These are phyloP conservation scores for Alisma plantagoaquatica DNA, from an alignment of 106 monocot genomes.

Conservation along the genomic window DNA sequence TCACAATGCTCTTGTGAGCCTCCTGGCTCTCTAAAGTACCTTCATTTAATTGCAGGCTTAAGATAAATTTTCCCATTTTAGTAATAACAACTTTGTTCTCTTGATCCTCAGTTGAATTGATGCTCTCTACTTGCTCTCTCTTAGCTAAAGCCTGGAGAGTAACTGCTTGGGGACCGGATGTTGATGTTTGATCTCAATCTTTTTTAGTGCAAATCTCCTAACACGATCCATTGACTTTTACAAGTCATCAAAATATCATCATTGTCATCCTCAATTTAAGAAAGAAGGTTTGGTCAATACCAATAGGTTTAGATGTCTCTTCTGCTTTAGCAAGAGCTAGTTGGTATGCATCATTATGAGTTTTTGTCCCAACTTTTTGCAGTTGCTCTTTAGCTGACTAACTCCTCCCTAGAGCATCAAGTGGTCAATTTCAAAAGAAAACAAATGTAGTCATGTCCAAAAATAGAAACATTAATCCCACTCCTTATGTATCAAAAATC, in stretches of 20 bases:
- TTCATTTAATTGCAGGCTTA: slow-evolving; percentile 87
- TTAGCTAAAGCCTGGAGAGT: slow-evolving; percentile 37
- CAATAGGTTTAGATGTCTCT: slow-evolving; percentile 63
- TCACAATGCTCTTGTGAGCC: no score
- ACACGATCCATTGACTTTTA: slow-evolving; percentile 79
- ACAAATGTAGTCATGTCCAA: not conserved
- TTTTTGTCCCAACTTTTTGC: slow-evolving; percentile 52
- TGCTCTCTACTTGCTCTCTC: slow-evolving; percentile 26
- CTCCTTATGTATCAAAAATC: no score
- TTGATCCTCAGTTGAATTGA: slow-evolving; percentile 20
- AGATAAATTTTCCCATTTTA: slow-evolving; percentile 94
- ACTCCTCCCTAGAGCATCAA: no score
- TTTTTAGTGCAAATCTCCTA: slow-evolving; percentile 67
- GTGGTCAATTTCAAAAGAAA: slow-evolving; percentile 41
- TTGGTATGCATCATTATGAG: slow-evolving; percentile 62
- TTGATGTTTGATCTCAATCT: slow-evolving; percentile 35
- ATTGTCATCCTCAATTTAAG: slow-evolving; percentile 32
- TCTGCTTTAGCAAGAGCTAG: slow-evolving; percentile 79
- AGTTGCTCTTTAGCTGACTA: slow-evolving; percentile 37
- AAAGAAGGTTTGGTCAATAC: slow-evolving; percentile 31
- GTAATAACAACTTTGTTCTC: slow-evolving; percentile 86
- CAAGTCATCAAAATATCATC: slow-evolving; percentile 80
- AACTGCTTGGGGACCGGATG: slow-evolving; percentile 54
- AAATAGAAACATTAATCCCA: not conserved
- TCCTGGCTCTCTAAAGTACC: no score